Evolutionary conservation across 2,329 filamentous ascomycete genomes (phyloP), one percentile per base, ranked within the genome.

Genomic region (Balansia obtecta): DNA sequence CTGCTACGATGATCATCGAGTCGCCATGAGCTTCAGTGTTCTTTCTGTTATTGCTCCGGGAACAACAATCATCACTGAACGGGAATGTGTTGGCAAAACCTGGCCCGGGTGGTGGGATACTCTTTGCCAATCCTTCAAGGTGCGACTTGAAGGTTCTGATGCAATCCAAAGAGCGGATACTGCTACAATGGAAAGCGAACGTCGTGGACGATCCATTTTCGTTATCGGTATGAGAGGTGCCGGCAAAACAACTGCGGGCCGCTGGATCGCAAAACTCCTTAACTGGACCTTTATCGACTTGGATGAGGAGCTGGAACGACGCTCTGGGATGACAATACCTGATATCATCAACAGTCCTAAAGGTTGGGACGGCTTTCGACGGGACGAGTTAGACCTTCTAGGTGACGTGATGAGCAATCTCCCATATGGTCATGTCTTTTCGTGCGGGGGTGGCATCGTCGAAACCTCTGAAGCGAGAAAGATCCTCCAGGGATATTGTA

Each of bases 71-170:
- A 82, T 98, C 48, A 77, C 87, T 2, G 93, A 98, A 65, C 85
- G 89, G 53, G 89, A 95, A 61, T 98, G 93, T 64, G 87, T 88
- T 2, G 90, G 86, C 40, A 98, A 98, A 74, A 98, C 93, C 2
- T 98, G 93, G 93, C 93, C 93, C 0, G 93, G 91, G 10, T 98
- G 93, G 88, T 98, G 93, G 93, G 93, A 98, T 66, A 81, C 83
- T 16, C 70, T 97, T 50, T 83, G 83, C 20, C 81, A 86, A 57
- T 78, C 80, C 13, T 98, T 96, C 71, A 75, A 82, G 34, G 86
- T 86, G 30, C 69, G 76, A 30, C 71, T 97, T n/a, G 78, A 83
- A 53, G 93, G 93, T 12, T 79, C 83, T 37, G 88, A 94, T 58
- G 27, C 18, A 18, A 18, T 64, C 67, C n/a, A 47, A 52, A 4